A percentile compares a stretch with the other conserved stretches of the same genome.
phyloP scores from a whole-genome alignment of 805 yeast species.

The Candida vartiovaarae region DNA sequence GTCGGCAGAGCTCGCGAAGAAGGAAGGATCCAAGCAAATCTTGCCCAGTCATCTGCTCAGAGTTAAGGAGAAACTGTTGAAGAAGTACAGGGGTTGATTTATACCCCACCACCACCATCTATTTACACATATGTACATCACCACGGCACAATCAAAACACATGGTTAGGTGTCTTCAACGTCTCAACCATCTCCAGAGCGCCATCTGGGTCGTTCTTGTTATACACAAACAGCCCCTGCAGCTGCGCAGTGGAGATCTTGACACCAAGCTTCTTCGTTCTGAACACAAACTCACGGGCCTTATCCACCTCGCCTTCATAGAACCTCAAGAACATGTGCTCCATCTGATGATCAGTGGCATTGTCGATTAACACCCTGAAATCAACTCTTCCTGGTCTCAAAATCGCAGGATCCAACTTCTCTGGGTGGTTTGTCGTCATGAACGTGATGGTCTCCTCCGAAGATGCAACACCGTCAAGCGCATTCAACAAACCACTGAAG shows the following conservation, averaged over 20 bases:
- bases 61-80: conserved; percentile 28
- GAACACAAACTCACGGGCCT: conserved; percentile 39
- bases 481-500: conserved; percentile 87
- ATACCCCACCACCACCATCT: conserved; percentile 2
- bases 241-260: conserved; percentile 82
- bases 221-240: conserved; percentile 92
- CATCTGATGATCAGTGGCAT: conserved; percentile 82
- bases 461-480: conserved; percentile 94
- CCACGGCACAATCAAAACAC: conserved; percentile 18
- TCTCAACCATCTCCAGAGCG: conserved; percentile 59
- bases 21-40: conserved; percentile 36
- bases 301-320: conserved; percentile 55
- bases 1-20: conserved; percentile 32
- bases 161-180: conserved; percentile 27
- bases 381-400: conserved; percentile 95
- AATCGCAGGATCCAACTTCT: conserved; percentile 84
- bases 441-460: conserved; percentile 95
- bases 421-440: conserved; percentile 98
- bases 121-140: neutral
- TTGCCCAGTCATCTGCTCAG: conserved; percentile 34
- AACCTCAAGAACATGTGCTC: conserved; percentile 81
- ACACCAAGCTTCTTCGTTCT: conserved; percentile 38
- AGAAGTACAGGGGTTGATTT: conserved; percentile 30
- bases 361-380: conserved; percentile 70
- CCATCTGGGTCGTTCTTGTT: conserved; percentile 75